phyloP scores from a whole-genome alignment of 2,329 filamentous ascomycete species.

The Fusarium avenaceum region DNA sequence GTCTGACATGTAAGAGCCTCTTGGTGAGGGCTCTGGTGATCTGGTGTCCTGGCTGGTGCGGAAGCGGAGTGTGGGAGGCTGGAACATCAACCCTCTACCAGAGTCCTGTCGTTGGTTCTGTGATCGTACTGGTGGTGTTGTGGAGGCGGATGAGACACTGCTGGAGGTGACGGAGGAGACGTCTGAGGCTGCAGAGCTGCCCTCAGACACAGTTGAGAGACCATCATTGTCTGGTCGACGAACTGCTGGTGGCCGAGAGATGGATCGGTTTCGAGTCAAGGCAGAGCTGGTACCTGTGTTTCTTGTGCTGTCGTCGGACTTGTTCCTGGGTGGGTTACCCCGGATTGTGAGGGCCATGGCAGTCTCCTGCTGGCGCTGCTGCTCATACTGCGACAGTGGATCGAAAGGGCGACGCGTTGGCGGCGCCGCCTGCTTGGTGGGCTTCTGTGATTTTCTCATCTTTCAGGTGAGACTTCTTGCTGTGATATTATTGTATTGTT shows the following conservation, averaged over 20 bases:
- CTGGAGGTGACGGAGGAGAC: constrained; percentile 16
- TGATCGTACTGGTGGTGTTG: constrained; percentile 15
- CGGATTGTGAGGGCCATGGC: constrained; percentile 48
- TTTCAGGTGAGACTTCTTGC: constrained; percentile 7
- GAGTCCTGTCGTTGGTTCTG: constrained; percentile 24
- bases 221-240: constrained; percentile 40
- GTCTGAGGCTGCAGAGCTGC: constrained; percentile 32
- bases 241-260: constrained; percentile 38
- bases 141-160: constrained; percentile 13
- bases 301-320: constrained; percentile 35
- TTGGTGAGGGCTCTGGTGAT: constrained; percentile 44
- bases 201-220: constrained; percentile 48
- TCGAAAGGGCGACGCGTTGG: constrained; percentile 36
- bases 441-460: constrained; percentile 43
- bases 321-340: constrained; percentile 43
- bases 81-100: constrained; percentile 41
- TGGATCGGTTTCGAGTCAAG: constrained; percentile 36
- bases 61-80: constrained; percentile 47
- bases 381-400: constrained; percentile 38
- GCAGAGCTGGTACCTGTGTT: constrained; percentile 30
- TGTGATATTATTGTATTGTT: constrained; percentile 24
- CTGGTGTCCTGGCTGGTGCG: constrained; percentile 39
- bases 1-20: constrained; percentile 43
- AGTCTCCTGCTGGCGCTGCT: constrained; percentile 41
- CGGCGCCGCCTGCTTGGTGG: constrained; percentile 19